Evolutionary conservation across 345 rosid species (phyloP), one percentile per base, ranked within the genome.

Genomic region (Turritis glabra): DNA sequence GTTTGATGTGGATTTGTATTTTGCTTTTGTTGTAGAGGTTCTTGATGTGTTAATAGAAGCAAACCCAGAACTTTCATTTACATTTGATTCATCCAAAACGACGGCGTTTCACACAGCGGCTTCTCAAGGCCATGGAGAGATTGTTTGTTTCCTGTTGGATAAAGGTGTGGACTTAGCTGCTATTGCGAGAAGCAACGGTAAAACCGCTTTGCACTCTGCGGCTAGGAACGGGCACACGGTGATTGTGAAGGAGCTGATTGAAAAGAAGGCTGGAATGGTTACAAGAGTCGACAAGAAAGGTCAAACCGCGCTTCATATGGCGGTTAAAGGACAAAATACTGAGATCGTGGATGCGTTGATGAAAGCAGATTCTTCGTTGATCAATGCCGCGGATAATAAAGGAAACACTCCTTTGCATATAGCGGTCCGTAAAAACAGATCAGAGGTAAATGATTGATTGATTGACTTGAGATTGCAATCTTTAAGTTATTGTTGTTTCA

Each of bases 291-390:
- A 95, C 60, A 85, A 86, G 85, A 90, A 95, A 74, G 89, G 97
- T 63, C 97, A 95, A 78, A 90, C 93, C 2, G 86, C 96, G 23
- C 87, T 95, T 50, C 97, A 95, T 60, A 90, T 89, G 99, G 99
- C 99, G 0, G 99, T 82, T 76, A 95, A 95, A 83, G 97, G 99
- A 50, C 92, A 79, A 61, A 84, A 73, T 35, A 61, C 67, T 37
- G 92, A 84, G 61, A 74, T 89, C 3, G 97, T 90, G 1, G 84
- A 80, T 64, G 90, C 72, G 64, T 79, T 95, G 48, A 43, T 90
- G 61, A 55, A 72, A 60, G 80, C 76, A 0, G 87, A 84, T 76
- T 58, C 84, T 76, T 70, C 82, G 7, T 58, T 86, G 74, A 72
- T 88, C 37, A 92, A 95, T 82, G 84, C 83, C 43, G 87, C 80